These are phyloP conservation scores for Grammothele lineata DNA, from an alignment of 768 basidiomycete species.

Conservation along the genomic window DNA sequence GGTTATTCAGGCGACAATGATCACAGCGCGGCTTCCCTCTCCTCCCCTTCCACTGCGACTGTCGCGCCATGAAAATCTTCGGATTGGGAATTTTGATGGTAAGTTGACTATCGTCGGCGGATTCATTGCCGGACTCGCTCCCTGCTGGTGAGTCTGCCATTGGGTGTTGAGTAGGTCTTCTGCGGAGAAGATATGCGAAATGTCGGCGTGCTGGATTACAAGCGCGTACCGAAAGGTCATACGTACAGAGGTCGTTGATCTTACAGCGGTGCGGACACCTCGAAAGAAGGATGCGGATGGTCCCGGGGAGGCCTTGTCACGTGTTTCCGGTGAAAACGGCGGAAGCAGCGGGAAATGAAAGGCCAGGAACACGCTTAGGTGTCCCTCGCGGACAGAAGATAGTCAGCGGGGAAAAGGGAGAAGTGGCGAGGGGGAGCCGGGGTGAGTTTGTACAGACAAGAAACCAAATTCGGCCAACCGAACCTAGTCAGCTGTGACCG, in stretches of 20 bases:
- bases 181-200: too few species aligned
- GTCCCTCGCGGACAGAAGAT: too few species aligned
- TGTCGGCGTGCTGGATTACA: too few species aligned
- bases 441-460: constrained; percentile 27
- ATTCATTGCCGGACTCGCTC: constrained; percentile 29
- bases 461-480: constrained; percentile 29
- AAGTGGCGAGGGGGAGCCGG: constrained; percentile 5
- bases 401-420: constrained; percentile 5
- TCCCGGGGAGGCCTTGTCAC: too few species aligned
- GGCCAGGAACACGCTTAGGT: too few species aligned
- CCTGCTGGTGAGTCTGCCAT: constrained; percentile 27
- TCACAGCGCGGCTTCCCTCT: constrained; percentile 74
- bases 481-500: constrained; percentile 28
- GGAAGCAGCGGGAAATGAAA: too few species aligned
- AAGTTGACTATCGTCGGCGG: constrained; percentile 35
- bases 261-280: neutral
- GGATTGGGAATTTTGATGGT: constrained; percentile 67
- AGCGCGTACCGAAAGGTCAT: too few species aligned
- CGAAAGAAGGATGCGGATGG: too few species aligned
- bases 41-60: constrained; percentile 71
- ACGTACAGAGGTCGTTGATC: too few species aligned
- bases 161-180: too few species aligned
- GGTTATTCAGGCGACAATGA: constrained; percentile 66
- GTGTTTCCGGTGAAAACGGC: too few species aligned
- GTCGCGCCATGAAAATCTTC: constrained; percentile 61